These are phyloP conservation scores for Cinnamomum chago DNA, from an alignment of 164 flowering plant genomes.

Conservation along the genomic window DNA sequence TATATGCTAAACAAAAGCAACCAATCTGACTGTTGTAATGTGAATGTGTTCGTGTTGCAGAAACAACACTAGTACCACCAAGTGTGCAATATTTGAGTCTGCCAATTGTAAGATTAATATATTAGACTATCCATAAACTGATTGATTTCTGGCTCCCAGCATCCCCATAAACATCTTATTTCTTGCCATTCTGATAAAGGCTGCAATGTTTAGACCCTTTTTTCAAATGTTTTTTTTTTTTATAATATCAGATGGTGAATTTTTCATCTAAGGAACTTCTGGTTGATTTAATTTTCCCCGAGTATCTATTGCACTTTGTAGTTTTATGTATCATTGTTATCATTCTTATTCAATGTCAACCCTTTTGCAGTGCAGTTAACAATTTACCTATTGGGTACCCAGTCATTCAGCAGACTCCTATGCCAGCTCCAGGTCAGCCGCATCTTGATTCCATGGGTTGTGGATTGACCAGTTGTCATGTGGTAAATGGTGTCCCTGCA, in stretches of 20 bases:
- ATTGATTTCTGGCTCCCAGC: not conserved
- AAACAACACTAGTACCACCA: too few relatives aligned
- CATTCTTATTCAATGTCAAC: conserved; percentile 35
- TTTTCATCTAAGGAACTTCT: not conserved
- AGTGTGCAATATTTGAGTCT: too few relatives aligned
- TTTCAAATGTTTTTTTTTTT: too few relatives aligned
- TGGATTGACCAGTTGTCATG: conserved; percentile 79
- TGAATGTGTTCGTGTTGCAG: too few relatives aligned
- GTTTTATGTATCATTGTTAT: not conserved
- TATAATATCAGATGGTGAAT: too few relatives aligned
- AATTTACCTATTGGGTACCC: conserved; percentile 97
- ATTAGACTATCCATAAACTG: too few relatives aligned
- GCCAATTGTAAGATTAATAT: too few relatives aligned
- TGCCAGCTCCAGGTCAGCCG: conserved; percentile 76
- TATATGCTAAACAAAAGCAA: too few relatives aligned
- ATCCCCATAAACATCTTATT: not conserved
- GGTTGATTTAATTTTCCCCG: not conserved
- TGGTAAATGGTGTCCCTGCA: conserved; percentile 97
- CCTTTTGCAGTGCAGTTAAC: conserved; percentile 80
- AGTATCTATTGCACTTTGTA: not conserved
- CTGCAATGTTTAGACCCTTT: not conserved
- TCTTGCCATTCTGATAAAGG: not conserved
- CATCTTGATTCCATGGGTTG: conserved; percentile 81
- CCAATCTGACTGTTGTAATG: too few relatives aligned
- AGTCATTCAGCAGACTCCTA: conserved; percentile 71